These are phyloP conservation scores for Delphinella strobiligena DNA, from an alignment of 2,329 filamentous ascomycete species.

Conservation along the genomic window DNA sequence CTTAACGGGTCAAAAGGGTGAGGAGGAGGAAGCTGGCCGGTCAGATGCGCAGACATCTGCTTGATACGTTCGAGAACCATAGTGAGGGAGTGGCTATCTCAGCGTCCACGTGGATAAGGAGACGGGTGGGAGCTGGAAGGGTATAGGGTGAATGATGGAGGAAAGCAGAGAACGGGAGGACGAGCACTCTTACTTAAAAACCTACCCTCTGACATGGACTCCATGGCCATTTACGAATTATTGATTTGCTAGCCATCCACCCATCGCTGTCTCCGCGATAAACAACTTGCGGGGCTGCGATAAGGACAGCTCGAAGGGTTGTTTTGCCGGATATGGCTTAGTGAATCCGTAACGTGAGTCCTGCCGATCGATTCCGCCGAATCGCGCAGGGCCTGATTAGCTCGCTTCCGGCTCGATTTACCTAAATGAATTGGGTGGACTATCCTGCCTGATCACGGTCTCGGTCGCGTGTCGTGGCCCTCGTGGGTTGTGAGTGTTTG, in stretches of 20 bases:
- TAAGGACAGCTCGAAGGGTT: background rate
- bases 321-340: background rate
- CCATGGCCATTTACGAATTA: background rate
- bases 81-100: conserved; percentile 10
- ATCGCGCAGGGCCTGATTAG: background rate
- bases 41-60: conserved; percentile 51
- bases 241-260: background rate
- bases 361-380: background rate
- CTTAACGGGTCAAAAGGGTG: conserved; percentile 73
- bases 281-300: background rate
- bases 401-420: conserved; percentile 1
- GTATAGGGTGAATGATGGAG: background rate
- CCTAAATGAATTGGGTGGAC: conserved; percentile 3
- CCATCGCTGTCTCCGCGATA: background rate
- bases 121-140: background rate
- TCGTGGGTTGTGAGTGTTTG: background rate
- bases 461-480: background rate
- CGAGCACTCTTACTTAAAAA: background rate
- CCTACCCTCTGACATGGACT: background rate
- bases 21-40: conserved; percentile 39
- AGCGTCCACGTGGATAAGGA: background rate
- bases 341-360: background rate
- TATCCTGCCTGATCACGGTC: background rate
- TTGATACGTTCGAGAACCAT: conserved; percentile 54
- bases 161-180: background rate